Percentiles rank a stretch among this genome's conserved stretches.
Conservation (phyloP, 345 rosid species). For the Salix brachista region DNA sequence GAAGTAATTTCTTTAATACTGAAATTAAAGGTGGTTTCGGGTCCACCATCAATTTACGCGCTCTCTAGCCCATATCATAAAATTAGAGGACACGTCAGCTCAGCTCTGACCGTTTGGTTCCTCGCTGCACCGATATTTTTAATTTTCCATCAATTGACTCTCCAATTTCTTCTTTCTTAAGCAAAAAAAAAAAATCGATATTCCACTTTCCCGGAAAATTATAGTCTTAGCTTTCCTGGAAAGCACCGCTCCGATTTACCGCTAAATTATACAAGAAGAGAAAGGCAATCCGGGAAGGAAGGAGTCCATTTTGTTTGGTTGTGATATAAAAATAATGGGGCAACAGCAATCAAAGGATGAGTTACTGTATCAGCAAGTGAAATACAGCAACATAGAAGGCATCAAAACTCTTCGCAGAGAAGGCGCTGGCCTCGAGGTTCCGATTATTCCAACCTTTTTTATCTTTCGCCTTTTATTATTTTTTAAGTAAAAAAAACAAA, state of each 20-base stretch:
- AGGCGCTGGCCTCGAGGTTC: slow-evolving; percentile 92
- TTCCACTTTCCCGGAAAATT: neutral
- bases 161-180: neutral
- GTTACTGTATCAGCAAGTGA: slow-evolving; percentile 77
- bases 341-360: slow-evolving; percentile 92
- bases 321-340: slow-evolving; percentile 48
- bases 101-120: neutral
- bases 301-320: neutral
- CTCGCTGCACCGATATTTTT: neutral
- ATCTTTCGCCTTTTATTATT: neutral
- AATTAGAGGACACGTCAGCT: neutral
- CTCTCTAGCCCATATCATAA: neutral
- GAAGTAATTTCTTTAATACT: too few species aligned
- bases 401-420: slow-evolving; percentile 68
- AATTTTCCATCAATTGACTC: neutral
- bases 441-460: neutral
- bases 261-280: neutral
- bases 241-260: neutral
- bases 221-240: neutral
- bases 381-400: slow-evolving; percentile 65
- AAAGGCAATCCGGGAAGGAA: neutral
- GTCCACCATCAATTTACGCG: neutral
- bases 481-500: neutral
- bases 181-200: neutral
- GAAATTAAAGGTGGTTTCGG: neutral